A percentile compares a stretch with the other conserved stretches of the same genome.
phyloP scores from a whole-genome alignment of 1,284 basidiomycete species.

The Cryptococcus deneoformans region DNA sequence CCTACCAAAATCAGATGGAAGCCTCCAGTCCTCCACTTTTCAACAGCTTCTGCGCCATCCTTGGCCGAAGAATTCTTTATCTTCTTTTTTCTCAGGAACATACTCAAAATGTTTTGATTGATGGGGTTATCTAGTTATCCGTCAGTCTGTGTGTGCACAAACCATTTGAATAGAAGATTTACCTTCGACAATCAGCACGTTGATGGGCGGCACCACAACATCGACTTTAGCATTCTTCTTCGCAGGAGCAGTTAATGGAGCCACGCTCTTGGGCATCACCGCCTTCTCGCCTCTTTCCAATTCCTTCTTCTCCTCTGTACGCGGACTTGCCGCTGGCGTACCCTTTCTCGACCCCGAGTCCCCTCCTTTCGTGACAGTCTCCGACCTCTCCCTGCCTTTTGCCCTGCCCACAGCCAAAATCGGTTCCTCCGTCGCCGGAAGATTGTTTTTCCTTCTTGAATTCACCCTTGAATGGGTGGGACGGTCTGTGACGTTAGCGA shows the following conservation, averaged over 20 bases:
- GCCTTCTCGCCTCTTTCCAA: neutral
- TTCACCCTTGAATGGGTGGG: constrained; percentile 6
- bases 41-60: constrained; percentile 92
- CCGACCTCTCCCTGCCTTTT: constrained; percentile 32
- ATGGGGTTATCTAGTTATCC: constrained; percentile 83
- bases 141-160: constrained; percentile 11
- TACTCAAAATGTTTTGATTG: constrained; percentile 94
- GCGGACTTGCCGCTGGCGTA: neutral
- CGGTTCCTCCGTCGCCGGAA: constrained; percentile 28
- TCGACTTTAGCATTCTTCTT: constrained; percentile 49
- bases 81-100: constrained; percentile 93
- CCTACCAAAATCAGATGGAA: constrained; percentile 95
- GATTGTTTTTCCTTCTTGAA: constrained; percentile 22
- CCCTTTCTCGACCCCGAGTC: neutral
- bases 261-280: neutral
- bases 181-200: constrained; percentile 95
- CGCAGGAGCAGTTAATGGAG: constrained; percentile 1
- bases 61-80: constrained; percentile 94
- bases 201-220: constrained; percentile 83
- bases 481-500: neutral
- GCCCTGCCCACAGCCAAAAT: constrained; percentile 36
- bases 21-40: constrained; percentile 89
- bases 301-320: constrained; percentile 4
- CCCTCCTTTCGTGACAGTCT: constrained; percentile 18
- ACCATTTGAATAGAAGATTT: constrained; percentile 27